Base-by-base conservation (phyloP, 345 rosid genomes). In the Heritiera littoralis region DNA sequence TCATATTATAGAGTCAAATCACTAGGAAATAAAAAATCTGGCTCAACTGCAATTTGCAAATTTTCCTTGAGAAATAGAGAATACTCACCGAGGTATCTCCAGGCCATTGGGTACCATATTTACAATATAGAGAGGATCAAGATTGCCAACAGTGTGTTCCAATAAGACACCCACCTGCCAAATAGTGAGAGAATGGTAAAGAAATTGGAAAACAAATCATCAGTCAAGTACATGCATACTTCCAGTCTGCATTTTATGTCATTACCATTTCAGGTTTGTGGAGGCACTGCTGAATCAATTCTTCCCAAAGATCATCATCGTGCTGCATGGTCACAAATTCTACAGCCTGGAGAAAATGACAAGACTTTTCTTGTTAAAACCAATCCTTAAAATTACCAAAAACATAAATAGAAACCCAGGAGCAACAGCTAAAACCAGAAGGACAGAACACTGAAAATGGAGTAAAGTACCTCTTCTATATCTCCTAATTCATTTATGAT, bases 251-350 rank as follows among this genome's bases (percentile, higher is more conserved):
- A 40, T 12, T 43, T 56, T 5, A 10, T 75, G 59, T 73, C 69
- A 63, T 51, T 75, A 95, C 99, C 99, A 94, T 97, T 89, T 97
- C 98, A 65, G 99, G 98, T 86, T 92, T 94, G 89, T 94, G 78
- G 72, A 97, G 85, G 83, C 99, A 97, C 82, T 94, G 98, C 83
- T 89, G 91, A 83, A 97, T 92, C 84, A 97, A 84, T 84, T 97
- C 99, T 90, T 97, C 98, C 99, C 99, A 97, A 69, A 97, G 94
- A 43, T 94, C 98, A 84, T 97, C 99, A 80, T 97, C 98, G 75
- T 97, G 98, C 87, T 97, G 99, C 94, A 89, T 84, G 45, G 87
- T 90, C 43, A 97, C 99, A 84, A 94, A 97, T 85, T 97, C 99
- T 77, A 97, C 99, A 79, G 98, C 99, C 99, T 97, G 97, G 82